A percentile compares a stretch with the other conserved stretches of the same genome.
These are phyloP conservation scores for Lippia alba DNA, from an alignment of 305 asterid genomes.

Conservation along the genomic window DNA sequence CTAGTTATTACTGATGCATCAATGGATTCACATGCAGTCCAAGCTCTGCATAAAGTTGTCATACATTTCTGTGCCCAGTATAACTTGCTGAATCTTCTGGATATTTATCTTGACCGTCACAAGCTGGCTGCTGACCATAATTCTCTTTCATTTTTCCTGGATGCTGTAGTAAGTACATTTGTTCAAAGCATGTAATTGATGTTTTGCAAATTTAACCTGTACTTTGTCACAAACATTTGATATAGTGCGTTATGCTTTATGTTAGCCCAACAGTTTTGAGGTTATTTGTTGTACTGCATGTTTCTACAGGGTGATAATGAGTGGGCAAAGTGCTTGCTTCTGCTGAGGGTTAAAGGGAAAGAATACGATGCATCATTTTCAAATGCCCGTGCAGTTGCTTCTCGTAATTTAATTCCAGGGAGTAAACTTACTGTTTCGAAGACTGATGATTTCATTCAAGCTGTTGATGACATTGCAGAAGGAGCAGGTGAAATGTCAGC, in stretches of 20 bases:
- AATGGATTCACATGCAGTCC: conserved; percentile 60
- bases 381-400: conserved; percentile 91
- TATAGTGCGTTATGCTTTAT: conserved; percentile 25
- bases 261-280: conserved; percentile 31
- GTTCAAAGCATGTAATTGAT: conserved; percentile 28
- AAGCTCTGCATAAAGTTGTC: conserved; percentile 83
- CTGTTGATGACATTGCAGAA: conserved; percentile 99
- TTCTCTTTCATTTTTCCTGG: conserved; percentile 68
- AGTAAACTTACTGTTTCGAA: conserved; percentile 64
- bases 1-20: conserved; percentile 57
- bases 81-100: conserved; percentile 90
- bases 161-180: conserved; percentile 76
- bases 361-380: conserved; percentile 97
- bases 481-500: conserved; percentile 99
- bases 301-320: conserved; percentile 83
- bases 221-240: conserved; percentile 19
- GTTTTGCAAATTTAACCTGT: conserved; percentile 25
- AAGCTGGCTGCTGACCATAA: conserved; percentile 71
- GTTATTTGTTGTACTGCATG: conserved; percentile 30
- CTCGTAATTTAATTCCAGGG: conserved; percentile 68
- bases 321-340: conserved; percentile 90
- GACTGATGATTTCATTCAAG: conserved; percentile 71
- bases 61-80: conserved; percentile 71
- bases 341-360: conserved; percentile 86
- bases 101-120: conserved; percentile 87